A percentile compares a stretch with the other conserved stretches of the same genome.
Conservation (phyloP, 1,284 basidiomycete species). For the Inonotus obliquus region DNA sequence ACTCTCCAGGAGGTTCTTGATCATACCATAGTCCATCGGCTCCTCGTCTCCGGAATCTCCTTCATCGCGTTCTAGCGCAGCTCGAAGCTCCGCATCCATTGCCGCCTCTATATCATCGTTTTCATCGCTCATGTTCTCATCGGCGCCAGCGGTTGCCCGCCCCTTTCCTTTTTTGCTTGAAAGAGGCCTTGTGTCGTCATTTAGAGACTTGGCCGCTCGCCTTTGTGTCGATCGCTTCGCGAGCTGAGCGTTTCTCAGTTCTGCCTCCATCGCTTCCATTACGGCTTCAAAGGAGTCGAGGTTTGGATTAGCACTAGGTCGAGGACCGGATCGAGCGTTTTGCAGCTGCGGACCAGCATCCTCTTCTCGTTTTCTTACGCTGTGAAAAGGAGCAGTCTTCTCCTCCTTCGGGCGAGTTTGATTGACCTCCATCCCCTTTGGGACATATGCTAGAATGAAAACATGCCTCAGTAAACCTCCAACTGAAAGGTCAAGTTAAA, state of each 20-base stretch:
- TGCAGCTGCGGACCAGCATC: background rate
- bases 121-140: slow-evolving; percentile 33
- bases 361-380: background rate
- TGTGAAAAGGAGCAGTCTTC: background rate
- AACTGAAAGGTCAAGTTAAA: background rate
- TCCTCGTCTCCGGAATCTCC: slow-evolving; percentile 46
- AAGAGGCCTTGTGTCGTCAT: slow-evolving; percentile 6
- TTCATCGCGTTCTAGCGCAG: slow-evolving; percentile 54
- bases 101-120: slow-evolving; percentile 65
- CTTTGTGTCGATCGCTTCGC: slow-evolving; percentile 23
- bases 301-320: slow-evolving; percentile 51
- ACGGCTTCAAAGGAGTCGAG: slow-evolving; percentile 92
- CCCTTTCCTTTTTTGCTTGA: slow-evolving; percentile 29
- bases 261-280: slow-evolving; percentile 91
- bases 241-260: slow-evolving; percentile 50
- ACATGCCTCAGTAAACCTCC: background rate
- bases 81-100: slow-evolving; percentile 83
- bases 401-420: background rate
- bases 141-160: slow-evolving; percentile 33
- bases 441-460: slow-evolving; percentile 57
- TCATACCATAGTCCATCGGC: slow-evolving; percentile 77
- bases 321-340: slow-evolving; percentile 27
- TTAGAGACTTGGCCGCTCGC: background rate
- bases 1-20: slow-evolving; percentile 94
- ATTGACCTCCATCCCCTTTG: slow-evolving; percentile 26